These are phyloP conservation scores for Rhodocollybia butyracea DNA, from an alignment of 768 basidiomycete genomes.

Conservation along the genomic window DNA sequence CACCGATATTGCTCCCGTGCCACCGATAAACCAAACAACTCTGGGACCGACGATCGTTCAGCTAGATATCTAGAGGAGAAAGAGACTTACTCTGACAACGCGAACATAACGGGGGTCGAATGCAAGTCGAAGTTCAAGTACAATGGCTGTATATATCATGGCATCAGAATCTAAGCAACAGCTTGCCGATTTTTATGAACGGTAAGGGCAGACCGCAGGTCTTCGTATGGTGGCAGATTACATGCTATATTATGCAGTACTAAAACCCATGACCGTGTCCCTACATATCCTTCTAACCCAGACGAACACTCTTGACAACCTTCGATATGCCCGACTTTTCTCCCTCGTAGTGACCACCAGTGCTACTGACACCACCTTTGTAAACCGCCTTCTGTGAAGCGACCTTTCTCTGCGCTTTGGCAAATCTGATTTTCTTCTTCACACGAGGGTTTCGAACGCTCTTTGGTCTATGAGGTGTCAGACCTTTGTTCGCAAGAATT, in stretches of 20 bases:
- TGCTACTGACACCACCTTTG: slow-evolving; percentile 77
- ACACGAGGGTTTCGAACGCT: slow-evolving; percentile 93
- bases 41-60: neutral
- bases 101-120: neutral
- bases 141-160: too few species aligned
- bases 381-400: slow-evolving; percentile 89
- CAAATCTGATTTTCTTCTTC: slow-evolving; percentile 92
- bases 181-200: neutral
- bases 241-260: too few species aligned
- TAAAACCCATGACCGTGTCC: too few species aligned
- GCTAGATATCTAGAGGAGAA: neutral
- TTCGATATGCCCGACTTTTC: slow-evolving; percentile 92
- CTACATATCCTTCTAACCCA: slow-evolving; percentile 41
- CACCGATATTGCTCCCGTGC: neutral
- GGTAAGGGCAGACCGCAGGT: too few species aligned
- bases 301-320: slow-evolving; percentile 80
- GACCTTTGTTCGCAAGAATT: slow-evolving; percentile 91
- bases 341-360: slow-evolving; percentile 78
- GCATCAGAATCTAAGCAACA: neutral
- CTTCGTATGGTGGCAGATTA: too few species aligned
- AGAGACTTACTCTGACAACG: neutral
- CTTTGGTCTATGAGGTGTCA: slow-evolving; percentile 88
- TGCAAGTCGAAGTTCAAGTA: too few species aligned
- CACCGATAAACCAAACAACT: neutral
- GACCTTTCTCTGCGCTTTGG: slow-evolving; percentile 92